Base-by-base conservation (phyloP, 345 rosid species). In the Syzygium jambos region DNA sequence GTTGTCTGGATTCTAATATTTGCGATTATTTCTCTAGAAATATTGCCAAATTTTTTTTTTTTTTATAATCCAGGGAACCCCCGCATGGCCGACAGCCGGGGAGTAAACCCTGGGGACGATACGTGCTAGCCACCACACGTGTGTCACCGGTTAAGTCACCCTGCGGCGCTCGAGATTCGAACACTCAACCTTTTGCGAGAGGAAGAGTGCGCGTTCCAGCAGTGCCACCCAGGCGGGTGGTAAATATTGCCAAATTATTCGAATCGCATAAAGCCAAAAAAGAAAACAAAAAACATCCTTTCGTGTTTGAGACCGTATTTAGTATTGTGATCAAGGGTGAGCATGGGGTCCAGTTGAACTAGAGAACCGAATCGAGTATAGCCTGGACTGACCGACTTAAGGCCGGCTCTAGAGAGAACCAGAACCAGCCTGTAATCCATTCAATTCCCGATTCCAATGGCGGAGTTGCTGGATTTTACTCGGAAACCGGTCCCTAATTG, bases 321-420 rank as follows among this genome's bases (percentile, higher is more conserved):
- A 17, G 12, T 17, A 30, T 10, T 2, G 17, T 17, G 78, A 68
- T 9, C 4, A 19, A 14, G 8, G 4, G 49, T 21, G 12, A 38
- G 25, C 7, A 73, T 38, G 1, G 4, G 10, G 21, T 29, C 77
- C 21, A 14, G 38, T 13, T 29, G 77, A 63, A 29, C 38, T 13
- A 2, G 9, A 29, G 9, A 14, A 63, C 21, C 0, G 3, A 2
- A n/a, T 61, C 14, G 9, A 61, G 9, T 12, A 6, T 61, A n/a
- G 38, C 9, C 2, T n/a, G 0, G 17, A 61, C 9, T 3, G 7
- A 29, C 0, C 0, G 1, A 11, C 13, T 27, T 15, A 5, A 27
- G 30, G 3, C 15, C 3, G 0, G 5, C 65, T 25, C 6, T 1
- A 57, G 1, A 5, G 15, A 57, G 13, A 57, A 25, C 13, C 7